These are phyloP conservation scores for Chaetomium tenue DNA, from an alignment of 495 filamentous ascomycete species.

Conservation along the genomic window DNA sequence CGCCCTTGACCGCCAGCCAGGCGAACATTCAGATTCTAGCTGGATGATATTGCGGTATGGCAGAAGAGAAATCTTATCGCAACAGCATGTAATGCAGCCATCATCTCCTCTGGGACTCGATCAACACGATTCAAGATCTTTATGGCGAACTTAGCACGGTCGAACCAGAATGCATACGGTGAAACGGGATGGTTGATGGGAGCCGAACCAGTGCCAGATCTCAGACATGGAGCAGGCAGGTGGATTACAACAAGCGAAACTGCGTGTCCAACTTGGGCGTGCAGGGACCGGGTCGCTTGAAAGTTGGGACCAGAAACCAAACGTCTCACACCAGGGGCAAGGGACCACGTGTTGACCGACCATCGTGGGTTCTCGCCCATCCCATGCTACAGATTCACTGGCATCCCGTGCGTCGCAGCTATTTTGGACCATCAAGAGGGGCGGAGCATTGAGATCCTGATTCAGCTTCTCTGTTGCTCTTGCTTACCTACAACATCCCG, in stretches of 20 bases:
- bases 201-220: slow-evolving; percentile 33
- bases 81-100: neutral
- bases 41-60: neutral
- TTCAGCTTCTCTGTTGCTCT: neutral
- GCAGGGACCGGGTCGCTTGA: neutral
- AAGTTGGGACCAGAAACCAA: neutral
- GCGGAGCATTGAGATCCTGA: neutral
- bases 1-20: neutral
- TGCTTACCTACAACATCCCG: neutral
- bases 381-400: neutral
- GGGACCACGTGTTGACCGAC: slow-evolving; percentile 1
- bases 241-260: slow-evolving; percentile 1
- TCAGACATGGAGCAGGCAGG: slow-evolving; percentile 34
- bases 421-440: neutral
- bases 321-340: neutral
- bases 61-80: neutral
- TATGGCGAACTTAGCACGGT: too few species aligned
- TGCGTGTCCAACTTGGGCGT: neutral
- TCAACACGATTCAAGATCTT: neutral
- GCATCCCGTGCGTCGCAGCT: neutral
- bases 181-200: slow-evolving; percentile 21
- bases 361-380: neutral
- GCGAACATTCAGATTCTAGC: neutral
- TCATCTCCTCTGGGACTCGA: slow-evolving; percentile 3
- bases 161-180: slow-evolving; percentile 10